Evolutionary conservation across 805 yeast species (phyloP).

Genomic region (Candida cerambycidarum): DNA sequence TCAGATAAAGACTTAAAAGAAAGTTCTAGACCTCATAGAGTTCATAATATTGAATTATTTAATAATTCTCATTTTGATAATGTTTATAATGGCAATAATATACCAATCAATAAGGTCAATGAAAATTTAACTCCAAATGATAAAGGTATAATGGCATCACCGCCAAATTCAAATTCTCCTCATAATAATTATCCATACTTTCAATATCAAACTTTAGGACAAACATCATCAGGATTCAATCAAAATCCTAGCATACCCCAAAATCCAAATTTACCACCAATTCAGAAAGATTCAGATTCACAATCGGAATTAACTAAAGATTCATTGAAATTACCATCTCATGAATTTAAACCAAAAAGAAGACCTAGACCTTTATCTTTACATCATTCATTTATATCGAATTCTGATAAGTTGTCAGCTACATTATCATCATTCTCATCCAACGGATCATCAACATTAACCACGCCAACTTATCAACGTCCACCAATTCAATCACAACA

Average conservation of each 20-base stretch:
- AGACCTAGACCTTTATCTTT: conserved; percentile 42
- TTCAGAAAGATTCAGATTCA: conserved; percentile 1
- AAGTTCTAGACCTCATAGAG: conserved; percentile 1
- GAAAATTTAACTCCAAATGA: conserved; percentile 2
- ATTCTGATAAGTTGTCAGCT: conserved; percentile 16
- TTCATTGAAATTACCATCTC: conserved; percentile 21
- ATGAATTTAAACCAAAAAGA: conserved; percentile 36
- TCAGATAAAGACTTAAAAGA: background rate
- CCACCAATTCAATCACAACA: background rate
- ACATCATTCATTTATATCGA: conserved; percentile 29
- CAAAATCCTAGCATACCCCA: background rate
- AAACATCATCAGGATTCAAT: too few species aligned
- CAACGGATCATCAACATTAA: conserved; percentile 4
- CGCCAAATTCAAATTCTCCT: conserved; percentile 28
- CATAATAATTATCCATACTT: conserved; percentile 16
- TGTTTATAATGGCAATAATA: background rate
- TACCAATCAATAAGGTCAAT: background rate
- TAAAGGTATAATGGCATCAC: conserved; percentile 20
- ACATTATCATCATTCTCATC: conserved; percentile 15
- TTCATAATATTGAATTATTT: conserved; percentile 1
- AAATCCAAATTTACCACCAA: background rate
- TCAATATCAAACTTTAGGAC: conserved; percentile 10
- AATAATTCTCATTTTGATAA: conserved; percentile 1
- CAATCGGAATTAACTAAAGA: background rate
- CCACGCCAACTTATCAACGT: conserved; percentile 11